Conservation (phyloP, 2,329 filamentous ascomycete genomes). For the Fusarium tupiense region DNA sequence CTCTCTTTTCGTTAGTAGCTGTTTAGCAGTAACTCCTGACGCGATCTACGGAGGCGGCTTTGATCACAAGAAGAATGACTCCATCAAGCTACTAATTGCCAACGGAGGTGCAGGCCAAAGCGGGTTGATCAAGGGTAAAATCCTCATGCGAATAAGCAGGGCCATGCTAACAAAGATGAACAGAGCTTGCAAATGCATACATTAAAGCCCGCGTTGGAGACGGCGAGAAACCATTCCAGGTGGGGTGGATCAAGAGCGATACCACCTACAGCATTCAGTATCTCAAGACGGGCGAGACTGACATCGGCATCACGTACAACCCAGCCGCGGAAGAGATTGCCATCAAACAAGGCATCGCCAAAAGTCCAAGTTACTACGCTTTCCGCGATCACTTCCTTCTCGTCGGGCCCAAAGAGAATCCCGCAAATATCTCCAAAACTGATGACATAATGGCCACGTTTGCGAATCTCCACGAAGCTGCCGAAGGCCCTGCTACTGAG, state of each 20-base stretch:
- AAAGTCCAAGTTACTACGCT: slow-evolving; percentile 47
- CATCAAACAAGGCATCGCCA: slow-evolving; percentile 51
- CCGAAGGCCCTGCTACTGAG: slow-evolving; percentile 45
- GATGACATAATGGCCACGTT: slow-evolving; percentile 49
- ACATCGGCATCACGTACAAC: slow-evolving; percentile 59
- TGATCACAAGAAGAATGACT: slow-evolving; percentile 3
- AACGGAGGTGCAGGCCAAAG: slow-evolving; percentile 52
- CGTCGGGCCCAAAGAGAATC: slow-evolving; percentile 50
- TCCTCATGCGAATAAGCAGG: neutral
- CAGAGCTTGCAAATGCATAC: slow-evolving; percentile 43
- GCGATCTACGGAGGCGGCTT: slow-evolving; percentile 38
- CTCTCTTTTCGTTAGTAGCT: neutral
- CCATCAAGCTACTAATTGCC: slow-evolving; percentile 44
- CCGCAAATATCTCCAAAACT: slow-evolving; percentile 43
- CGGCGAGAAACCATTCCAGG: slow-evolving; percentile 47
- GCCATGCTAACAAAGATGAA: neutral
- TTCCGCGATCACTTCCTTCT: slow-evolving; percentile 60
- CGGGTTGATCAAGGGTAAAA: slow-evolving; percentile 44
- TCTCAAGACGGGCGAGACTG: slow-evolving; percentile 50
- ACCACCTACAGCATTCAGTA: slow-evolving; percentile 57
- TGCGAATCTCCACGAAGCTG: slow-evolving; percentile 47
- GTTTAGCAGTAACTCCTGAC: slow-evolving; percentile 21
- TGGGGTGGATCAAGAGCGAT: slow-evolving; percentile 58
- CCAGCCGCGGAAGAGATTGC: slow-evolving; percentile 55
- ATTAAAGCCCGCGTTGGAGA: slow-evolving; percentile 35